These are phyloP conservation scores for Emmonsia crescens DNA, from an alignment of 2,329 filamentous ascomycete genomes.

Conservation along the genomic window DNA sequence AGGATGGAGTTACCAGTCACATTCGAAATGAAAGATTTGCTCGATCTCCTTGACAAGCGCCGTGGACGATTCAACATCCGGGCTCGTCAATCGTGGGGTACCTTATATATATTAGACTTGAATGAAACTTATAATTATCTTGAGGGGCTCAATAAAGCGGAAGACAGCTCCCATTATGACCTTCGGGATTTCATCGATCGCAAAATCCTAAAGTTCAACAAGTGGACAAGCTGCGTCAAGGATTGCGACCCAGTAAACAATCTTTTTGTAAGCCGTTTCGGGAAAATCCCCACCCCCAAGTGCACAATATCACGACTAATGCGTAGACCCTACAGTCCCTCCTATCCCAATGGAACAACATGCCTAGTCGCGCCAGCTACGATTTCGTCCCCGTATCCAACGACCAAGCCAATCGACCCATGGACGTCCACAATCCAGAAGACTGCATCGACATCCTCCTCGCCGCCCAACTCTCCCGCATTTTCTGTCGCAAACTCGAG, in stretches of 20 bases:
- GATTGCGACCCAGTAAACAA: conserved; percentile 32
- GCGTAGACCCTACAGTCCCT: conserved; percentile 22
- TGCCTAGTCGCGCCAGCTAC: conserved; percentile 37
- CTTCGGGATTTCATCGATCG: conserved; percentile 36
- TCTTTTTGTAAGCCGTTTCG: conserved; percentile 25
- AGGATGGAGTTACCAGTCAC: conserved; percentile 32
- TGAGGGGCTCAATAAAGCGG: conserved; percentile 27
- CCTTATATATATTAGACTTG: conserved; percentile 33
- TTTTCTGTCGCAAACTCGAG: conserved; percentile 37
- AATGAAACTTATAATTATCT: conserved; percentile 33
- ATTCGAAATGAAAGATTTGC: conserved; percentile 29
- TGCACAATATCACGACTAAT: background rate
- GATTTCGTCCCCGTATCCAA: conserved; percentile 27
- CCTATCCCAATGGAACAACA: conserved; percentile 36
- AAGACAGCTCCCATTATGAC: conserved; percentile 28
- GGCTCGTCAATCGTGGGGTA: conserved; percentile 32
- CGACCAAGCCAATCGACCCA: conserved; percentile 22
- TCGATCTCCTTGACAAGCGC: conserved; percentile 28
- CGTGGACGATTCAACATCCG: conserved; percentile 35
- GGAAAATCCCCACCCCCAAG: background rate
- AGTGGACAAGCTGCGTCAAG: conserved; percentile 32
- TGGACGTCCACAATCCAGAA: conserved; percentile 29
- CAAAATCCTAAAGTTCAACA: conserved; percentile 35
- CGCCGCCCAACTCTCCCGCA: conserved; percentile 35
- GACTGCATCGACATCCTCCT: conserved; percentile 31